Base-by-base conservation (phyloP, 2,329 filamentous ascomycete genomes). In the Penicillium freii region DNA sequence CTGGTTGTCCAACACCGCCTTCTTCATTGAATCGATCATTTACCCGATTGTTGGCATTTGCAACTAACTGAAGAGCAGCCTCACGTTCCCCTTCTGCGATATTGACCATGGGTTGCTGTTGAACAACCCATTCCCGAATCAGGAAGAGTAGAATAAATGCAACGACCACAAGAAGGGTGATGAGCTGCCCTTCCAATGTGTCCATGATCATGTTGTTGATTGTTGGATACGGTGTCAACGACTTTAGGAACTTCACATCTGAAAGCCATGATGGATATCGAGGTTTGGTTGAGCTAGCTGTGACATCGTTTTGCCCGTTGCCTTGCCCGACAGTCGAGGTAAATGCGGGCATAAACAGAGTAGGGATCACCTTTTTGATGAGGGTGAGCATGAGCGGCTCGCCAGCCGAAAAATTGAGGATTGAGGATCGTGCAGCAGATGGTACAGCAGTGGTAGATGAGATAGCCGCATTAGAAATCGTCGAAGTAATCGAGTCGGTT, bases 141-240 rank as follows among this genome's bases (percentile, higher is more conserved):
- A 99, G 78, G 65, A 99, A 99, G 42, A 99, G 87, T n/a, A 99
- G 79, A 58, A 99, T 97, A 74, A 97, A 99, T 57, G 89, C 92
- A 44, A 96, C 83, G 8, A 99, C 93, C 50, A 97, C 91, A 11
- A 95, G 78, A 6, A 97, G 78, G 0, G 93, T 99, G 65, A 99
- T 96, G 47, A 97, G 84, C 70, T 96, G 92, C 4, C 94, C 94
- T 76, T 99, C 94, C 4, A 97, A 78, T 0, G 93, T 85, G 64
- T 92, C 88, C 51, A 97, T 87, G 17, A 97, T 77, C 51, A 89
- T 82, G 47, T 88, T 86, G 72, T 97, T 97, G 57, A 95, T 70
- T 15, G 83, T 80, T 1, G 88, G 81, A 48, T 86, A 90, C 5
- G 85, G 80, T 0, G 91, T 95, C 53, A 84, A 69, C 2, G 71